Base-by-base conservation (phyloP, 176 grass and related monocot genomes). In the Rhynchospora tenuis region DNA sequence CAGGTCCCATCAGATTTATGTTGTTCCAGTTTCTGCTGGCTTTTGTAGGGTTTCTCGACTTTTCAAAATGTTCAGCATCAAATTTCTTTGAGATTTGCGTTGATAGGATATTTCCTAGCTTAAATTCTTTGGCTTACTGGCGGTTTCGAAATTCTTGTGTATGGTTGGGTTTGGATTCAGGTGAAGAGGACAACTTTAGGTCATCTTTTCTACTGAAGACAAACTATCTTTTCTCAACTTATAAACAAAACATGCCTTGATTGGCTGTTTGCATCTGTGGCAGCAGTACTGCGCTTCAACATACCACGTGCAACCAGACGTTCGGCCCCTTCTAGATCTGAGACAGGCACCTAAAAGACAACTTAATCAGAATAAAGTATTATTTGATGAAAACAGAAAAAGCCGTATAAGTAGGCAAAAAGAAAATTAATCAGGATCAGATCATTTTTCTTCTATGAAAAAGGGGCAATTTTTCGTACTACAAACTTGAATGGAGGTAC, bases 191-290 rank as follows among this genome's bases (percentile, higher is more conserved):
- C 22, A 54, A 15, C 47, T 17, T 26, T 54, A 54, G 23, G 46
- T 75, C 20, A 74, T 51, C 26, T 74, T 28, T 27, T 74, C 46
- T 52, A 74, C 20, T 9, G 15, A 51, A 20, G 7, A 20, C 38
- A n/a, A 73, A 73, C 6, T n/a, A n/a, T n/a, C n/a, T n/a, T n/a
- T n/a, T n/a, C n/a, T 19, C 31, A 78, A 80, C 20, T 23, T 83
- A 13, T 84, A 85, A 65, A 23, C 47, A 67, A 66, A 81, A 83
- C 89, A 84, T 97, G 85, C 94, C 94, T 97, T 51, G 92, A 97
- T 42, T 92, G 91, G 80, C 85, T 88, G 33, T 97, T 97, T 45
- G 90, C 92, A 92, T 90, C 89, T 73, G 94, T 97, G 83, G 92
- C 85, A 78, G 94, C 94, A 83, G 94, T 97, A 79, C 82, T 89